Evolutionary conservation across 1,284 basidiomycete species (phyloP).

Genomic region (Athelia psychrophila): DNA sequence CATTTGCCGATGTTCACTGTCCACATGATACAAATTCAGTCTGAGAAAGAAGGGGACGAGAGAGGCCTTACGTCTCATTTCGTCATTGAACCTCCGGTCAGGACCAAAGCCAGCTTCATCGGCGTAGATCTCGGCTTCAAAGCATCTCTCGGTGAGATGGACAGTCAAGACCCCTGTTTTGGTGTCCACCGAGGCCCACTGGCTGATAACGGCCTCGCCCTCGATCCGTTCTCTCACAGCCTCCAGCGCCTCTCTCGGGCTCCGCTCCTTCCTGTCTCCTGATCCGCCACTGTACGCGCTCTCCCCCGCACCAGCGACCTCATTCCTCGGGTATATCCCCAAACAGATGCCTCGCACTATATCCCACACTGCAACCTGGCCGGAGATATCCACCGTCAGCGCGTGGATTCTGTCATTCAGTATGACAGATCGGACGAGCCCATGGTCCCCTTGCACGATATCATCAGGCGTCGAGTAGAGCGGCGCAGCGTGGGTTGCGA

Average conservation of each 20-base stretch:
- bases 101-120: slow-evolving; percentile 79
- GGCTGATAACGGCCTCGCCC: slow-evolving; percentile 82
- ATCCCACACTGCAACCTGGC: slow-evolving; percentile 92
- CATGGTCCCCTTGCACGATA: slow-evolving; percentile 75
- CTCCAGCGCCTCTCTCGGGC: slow-evolving; percentile 84
- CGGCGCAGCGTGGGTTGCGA: slow-evolving; percentile 79
- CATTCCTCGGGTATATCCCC: slow-evolving; percentile 66
- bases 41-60: slow-evolving; percentile 4
- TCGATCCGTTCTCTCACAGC: slow-evolving; percentile 87
- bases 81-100: slow-evolving; percentile 65
- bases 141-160: slow-evolving; percentile 84
- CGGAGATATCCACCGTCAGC: slow-evolving; percentile 85
- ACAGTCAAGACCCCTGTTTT: slow-evolving; percentile 87
- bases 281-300: slow-evolving; percentile 35
- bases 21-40: too few relatives aligned
- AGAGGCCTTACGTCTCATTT: slow-evolving; percentile 68
- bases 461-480: slow-evolving; percentile 61
- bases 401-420: slow-evolving; percentile 93
- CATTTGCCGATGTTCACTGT: slow-evolving; percentile 81
- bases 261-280: slow-evolving; percentile 41
- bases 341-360: slow-evolving; percentile 78
- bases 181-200: slow-evolving; percentile 91
- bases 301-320: slow-evolving; percentile 52
- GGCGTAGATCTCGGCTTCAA: slow-evolving; percentile 93
- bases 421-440: slow-evolving; percentile 80